phyloP scores from a whole-genome alignment of 2,329 filamentous ascomycete species.

The Aspergillus sp. region DNA sequence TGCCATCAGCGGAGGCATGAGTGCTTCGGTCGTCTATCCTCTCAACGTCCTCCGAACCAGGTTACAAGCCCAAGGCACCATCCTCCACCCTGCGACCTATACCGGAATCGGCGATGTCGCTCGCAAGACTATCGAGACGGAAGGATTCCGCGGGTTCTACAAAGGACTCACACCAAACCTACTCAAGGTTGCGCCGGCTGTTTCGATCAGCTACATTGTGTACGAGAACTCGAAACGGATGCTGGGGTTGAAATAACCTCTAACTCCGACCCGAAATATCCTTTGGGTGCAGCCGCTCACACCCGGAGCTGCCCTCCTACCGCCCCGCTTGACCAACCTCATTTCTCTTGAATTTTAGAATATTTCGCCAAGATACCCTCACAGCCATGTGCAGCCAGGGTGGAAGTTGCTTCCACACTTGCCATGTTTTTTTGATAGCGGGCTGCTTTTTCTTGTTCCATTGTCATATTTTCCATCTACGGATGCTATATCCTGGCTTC shows the following conservation, averaged over 20 bases:
- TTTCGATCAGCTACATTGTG: slow-evolving; percentile 92
- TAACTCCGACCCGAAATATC: not conserved
- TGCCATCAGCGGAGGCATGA: slow-evolving; percentile 85
- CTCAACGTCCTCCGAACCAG: slow-evolving; percentile 90
- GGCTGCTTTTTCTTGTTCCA: slow-evolving; percentile 5
- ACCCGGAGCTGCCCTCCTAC: not conserved
- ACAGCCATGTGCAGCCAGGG: slow-evolving; percentile 19
- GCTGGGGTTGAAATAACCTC: slow-evolving; percentile 51
- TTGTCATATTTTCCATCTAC: slow-evolving; percentile 1
- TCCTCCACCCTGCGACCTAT: slow-evolving; percentile 87
- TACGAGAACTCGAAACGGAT: slow-evolving; percentile 86
- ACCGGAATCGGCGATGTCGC: slow-evolving; percentile 89
- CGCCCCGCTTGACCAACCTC: not conserved
- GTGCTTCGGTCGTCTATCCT: slow-evolving; percentile 91
- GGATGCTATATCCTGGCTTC: not conserved
- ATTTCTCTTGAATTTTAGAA: slow-evolving; percentile 21
- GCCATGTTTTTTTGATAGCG: slow-evolving; percentile 5
- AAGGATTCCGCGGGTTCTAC: slow-evolving; percentile 84
- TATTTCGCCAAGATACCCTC: slow-evolving; percentile 32
- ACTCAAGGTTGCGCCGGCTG: slow-evolving; percentile 90
- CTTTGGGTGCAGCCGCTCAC: not conserved
- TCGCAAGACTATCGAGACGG: slow-evolving; percentile 74
- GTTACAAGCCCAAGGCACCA: slow-evolving; percentile 89
- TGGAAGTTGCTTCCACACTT: slow-evolving; percentile 10
- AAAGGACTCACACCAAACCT: slow-evolving; percentile 94